Percentiles rank a stretch among this genome's conserved stretches.
Evolutionary conservation across 1,284 basidiomycete genomes (phyloP).

Genomic region (Ustilago bromivora): DNA sequence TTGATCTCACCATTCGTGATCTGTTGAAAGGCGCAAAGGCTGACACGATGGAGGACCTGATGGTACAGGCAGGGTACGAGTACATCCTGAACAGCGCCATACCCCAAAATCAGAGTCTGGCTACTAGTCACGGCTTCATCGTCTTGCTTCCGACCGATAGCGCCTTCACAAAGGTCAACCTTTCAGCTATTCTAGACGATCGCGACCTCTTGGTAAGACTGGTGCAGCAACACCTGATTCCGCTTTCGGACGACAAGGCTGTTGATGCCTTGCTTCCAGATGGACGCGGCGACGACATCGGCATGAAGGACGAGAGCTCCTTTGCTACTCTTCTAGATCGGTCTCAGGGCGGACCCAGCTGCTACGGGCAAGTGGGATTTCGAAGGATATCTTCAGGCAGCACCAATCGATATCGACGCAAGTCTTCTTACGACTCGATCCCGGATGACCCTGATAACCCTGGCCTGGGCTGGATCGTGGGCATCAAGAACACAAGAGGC

Average conservation of each 20-base stretch:
- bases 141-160: slow-evolving; percentile 90
- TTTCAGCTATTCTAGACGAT: slow-evolving; percentile 79
- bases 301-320: slow-evolving; percentile 43
- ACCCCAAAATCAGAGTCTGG: slow-evolving; percentile 10
- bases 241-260: slow-evolving; percentile 70
- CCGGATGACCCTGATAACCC: slow-evolving; percentile 45
- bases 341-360: slow-evolving; percentile 51
- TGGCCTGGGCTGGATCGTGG: slow-evolving; percentile 79
- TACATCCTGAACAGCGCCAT: slow-evolving; percentile 87
- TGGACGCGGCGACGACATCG: slow-evolving; percentile 38
- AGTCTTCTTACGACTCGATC: neutral
- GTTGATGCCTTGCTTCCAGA: slow-evolving; percentile 36
- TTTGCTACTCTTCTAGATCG: slow-evolving; percentile 60
- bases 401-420: slow-evolving; percentile 15
- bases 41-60: slow-evolving; percentile 84
- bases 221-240: slow-evolving; percentile 90
- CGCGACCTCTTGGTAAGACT: slow-evolving; percentile 75
- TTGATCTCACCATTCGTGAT: slow-evolving; percentile 83
- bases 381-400: slow-evolving; percentile 29
- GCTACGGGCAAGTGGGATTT: slow-evolving; percentile 59
- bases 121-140: slow-evolving; percentile 31
- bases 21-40: slow-evolving; percentile 85
- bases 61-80: slow-evolving; percentile 74
- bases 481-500: slow-evolving; percentile 88
- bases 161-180: slow-evolving; percentile 88